phyloP scores from a whole-genome alignment of 2,329 filamentous ascomycete genomes.

The Aspergillus spinulosporus region DNA sequence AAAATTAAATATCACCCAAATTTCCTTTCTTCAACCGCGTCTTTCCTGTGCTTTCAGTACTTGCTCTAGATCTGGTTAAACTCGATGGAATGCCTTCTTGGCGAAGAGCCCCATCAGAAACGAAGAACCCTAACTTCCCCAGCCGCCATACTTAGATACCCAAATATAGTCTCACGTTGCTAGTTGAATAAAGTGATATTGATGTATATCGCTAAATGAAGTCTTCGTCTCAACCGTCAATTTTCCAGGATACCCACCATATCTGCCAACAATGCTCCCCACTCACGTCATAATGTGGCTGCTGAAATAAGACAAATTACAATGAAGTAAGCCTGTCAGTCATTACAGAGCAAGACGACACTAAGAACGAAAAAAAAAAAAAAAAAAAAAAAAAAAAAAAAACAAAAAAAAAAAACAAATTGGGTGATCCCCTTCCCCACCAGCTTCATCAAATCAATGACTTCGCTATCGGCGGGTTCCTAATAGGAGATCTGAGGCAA shows the following conservation, averaged over 20 bases:
- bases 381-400: too few species aligned
- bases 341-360: background rate
- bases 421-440: too few species aligned
- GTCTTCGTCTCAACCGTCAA: constrained; percentile 6
- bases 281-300: constrained; percentile 1
- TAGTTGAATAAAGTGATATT: background rate
- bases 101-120: too few species aligned
- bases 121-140: background rate
- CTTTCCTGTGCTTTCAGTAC: background rate
- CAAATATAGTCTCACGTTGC: background rate
- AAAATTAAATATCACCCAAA: constrained; percentile 34
- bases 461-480: too few species aligned
- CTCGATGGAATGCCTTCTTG: background rate
- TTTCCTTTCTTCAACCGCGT: constrained; percentile 20
- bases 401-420: too few species aligned
- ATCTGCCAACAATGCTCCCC: constrained; percentile 2
- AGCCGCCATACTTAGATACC: background rate
- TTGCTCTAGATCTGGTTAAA: background rate
- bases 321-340: background rate
- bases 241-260: background rate
- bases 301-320: constrained; percentile 4
- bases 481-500: too few species aligned
- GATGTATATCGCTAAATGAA: background rate
- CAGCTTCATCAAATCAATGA: too few species aligned
- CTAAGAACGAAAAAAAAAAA: background rate